These are phyloP conservation scores for Aspergillus flavus DNA, from an alignment of 2,329 filamentous ascomycete species.

Conservation along the genomic window DNA sequence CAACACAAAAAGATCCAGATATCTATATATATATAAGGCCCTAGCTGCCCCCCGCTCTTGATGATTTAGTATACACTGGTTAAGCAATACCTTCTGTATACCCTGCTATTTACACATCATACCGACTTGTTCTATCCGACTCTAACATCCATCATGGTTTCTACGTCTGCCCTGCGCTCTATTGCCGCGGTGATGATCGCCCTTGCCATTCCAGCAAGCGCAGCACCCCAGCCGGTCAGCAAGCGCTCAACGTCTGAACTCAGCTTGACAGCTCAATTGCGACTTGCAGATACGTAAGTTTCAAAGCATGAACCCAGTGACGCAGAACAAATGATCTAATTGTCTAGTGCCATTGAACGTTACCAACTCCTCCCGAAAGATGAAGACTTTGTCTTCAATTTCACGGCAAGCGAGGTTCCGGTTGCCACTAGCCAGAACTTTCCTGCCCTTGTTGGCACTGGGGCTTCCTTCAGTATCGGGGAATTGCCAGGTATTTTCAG, in stretches of 20 bases:
- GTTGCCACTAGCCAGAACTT: slow-evolving; percentile 26
- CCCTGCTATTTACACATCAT: not conserved
- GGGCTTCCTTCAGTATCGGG: slow-evolving; percentile 20
- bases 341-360: slow-evolving; percentile 21
- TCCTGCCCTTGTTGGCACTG: slow-evolving; percentile 20
- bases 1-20: not conserved
- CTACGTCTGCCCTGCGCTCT: slow-evolving; percentile 9
- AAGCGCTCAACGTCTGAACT: slow-evolving; percentile 20
- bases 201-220: slow-evolving; percentile 13
- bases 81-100: not conserved
- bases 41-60: not conserved
- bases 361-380: slow-evolving; percentile 27
- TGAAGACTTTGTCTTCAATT: slow-evolving; percentile 26
- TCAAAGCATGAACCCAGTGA: not conserved
- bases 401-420: slow-evolving; percentile 12
- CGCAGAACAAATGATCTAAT: not conserved
- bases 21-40: slow-evolving; percentile 9
- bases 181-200: slow-evolving; percentile 6
- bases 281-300: slow-evolving; percentile 25
- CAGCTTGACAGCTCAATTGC: slow-evolving; percentile 23
- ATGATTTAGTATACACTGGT: slow-evolving; percentile 6
- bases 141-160: slow-evolving; percentile 11
- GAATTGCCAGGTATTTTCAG: slow-evolving; percentile 21
- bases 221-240: slow-evolving; percentile 18
- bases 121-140: not conserved